Base-by-base conservation (phyloP, 108 stramenopile genomes). In the Mediolabrus comicus region DNA sequence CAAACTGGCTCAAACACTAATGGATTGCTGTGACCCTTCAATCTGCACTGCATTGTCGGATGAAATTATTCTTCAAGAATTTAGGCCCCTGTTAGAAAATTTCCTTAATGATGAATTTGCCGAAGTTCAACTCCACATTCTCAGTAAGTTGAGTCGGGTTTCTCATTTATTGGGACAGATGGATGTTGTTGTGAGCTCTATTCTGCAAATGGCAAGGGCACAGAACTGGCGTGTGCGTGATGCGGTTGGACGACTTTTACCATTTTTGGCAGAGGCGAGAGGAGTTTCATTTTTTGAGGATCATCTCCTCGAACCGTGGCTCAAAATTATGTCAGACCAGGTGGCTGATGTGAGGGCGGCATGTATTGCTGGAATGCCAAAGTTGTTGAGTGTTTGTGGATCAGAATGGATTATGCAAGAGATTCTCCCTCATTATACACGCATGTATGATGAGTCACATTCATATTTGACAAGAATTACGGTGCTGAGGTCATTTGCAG, bases 21-120 rank as follows among this genome's bases (percentile, higher is more conserved):
- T 95, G 94, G 90, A 91, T 65, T 88, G 86, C 56, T 80, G 80
- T 27, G 85, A 91, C 36, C 81, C 80, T 29, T 84, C 88, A 61
- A 80, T 73, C 28, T 76, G 83, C 52, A 65, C 63, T 49, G 75
- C 84, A 4, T 56, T 95, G 59, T 81, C 85, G 16, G 94, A 95
- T 66, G 72, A 77, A 19, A 64, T 90, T 39, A 88, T 95, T 63
- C 83, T 95, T 12, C 79, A 92, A 63, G 77, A 83, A 10, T 91
- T 95, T 62, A 87, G 83, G 34, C 92, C 94, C 2, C 77, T 91
- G 25, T 53, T 95, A 14, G 91, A 95, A 65, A 74, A 69, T 49
- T 91, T 95, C 72, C 78, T 95, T 39, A 82, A 88, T 71, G 91
- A 95, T 65, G 94, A 95, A 83, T 95, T 89, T 65, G 88, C 88